These are phyloP conservation scores for Pecoramyces ruminantium DNA, from an alignment of 192 early-diverging fungal genomes.

Conservation along the genomic window DNA sequence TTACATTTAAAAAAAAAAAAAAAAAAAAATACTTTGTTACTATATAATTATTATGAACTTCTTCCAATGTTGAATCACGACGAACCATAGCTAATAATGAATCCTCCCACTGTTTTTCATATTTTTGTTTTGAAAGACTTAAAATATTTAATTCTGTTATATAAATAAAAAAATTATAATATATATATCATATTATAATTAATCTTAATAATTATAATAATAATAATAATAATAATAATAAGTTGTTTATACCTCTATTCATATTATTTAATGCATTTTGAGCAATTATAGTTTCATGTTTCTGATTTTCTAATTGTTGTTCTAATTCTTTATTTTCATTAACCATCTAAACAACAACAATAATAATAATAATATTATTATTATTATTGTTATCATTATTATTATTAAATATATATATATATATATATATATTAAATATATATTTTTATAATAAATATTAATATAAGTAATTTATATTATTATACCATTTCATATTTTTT, in stretches of 20 bases:
- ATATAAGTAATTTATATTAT: no score
- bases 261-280: constrained; percentile 1
- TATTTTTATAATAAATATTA: no score
- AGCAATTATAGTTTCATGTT: constrained; percentile 2
- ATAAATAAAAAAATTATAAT: not conserved
- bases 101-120: constrained; percentile 1
- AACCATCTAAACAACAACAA: not conserved
- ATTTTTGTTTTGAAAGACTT: not conserved
- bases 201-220: no score
- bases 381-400: no score
- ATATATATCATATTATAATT: no score
- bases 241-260: not conserved
- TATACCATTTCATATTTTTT: not conserved
- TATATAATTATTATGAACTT: not conserved
- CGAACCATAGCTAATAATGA: constrained; percentile 1
- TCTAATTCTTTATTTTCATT: constrained; percentile 1
- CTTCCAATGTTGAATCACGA: not conserved
- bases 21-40: not conserved
- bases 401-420: no score
- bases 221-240: not conserved
- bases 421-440: no score
- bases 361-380: not conserved
- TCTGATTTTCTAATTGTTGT: constrained; percentile 1
- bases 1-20: not conserved
- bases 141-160: not conserved